These are phyloP conservation scores for Eucalyptus curtisii DNA, from an alignment of 345 rosid species.

Conservation along the genomic window DNA sequence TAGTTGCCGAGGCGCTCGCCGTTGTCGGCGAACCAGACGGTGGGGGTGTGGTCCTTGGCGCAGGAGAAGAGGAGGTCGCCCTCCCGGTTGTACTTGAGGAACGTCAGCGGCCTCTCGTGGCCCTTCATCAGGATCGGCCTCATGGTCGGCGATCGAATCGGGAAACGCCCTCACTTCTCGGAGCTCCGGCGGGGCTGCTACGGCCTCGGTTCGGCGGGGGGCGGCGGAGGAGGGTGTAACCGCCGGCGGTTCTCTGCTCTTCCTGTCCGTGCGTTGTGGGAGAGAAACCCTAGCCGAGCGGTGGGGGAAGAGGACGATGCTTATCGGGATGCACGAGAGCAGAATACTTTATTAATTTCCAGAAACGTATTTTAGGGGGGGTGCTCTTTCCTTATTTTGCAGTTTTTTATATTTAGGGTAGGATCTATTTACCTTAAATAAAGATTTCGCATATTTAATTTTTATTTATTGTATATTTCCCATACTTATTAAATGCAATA, in stretches of 20 bases:
- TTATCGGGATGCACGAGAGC: not conserved
- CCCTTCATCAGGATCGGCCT: slow-evolving; percentile 98
- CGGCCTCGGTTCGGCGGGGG: no score
- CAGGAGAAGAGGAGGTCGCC: slow-evolving; percentile 94
- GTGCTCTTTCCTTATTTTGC: not conserved
- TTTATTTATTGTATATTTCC: not conserved
- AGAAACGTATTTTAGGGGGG: not conserved
- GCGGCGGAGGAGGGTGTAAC: not conserved
- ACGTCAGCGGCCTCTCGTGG: slow-evolving; percentile 94
- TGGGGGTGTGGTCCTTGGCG: slow-evolving; percentile 90
- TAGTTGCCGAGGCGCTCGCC: slow-evolving; percentile 95
- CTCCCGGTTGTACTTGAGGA: slow-evolving; percentile 78
- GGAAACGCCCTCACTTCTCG: not conserved
- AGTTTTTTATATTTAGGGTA: no score
- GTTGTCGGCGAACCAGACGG: slow-evolving; percentile 94
- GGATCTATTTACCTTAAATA: not conserved
- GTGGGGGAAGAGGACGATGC: not conserved
- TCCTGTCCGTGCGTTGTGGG: not conserved
- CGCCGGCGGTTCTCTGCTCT: not conserved
- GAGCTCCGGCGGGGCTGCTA: not conserved
- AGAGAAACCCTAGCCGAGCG: not conserved
- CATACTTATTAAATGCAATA: not conserved
- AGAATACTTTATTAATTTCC: not conserved
- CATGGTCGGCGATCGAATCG: slow-evolving; percentile 17
- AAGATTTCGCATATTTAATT: not conserved